These are phyloP conservation scores for Pestalotiopsis sp. DNA, from an alignment of 2,329 filamentous ascomycete species.

Conservation along the genomic window DNA sequence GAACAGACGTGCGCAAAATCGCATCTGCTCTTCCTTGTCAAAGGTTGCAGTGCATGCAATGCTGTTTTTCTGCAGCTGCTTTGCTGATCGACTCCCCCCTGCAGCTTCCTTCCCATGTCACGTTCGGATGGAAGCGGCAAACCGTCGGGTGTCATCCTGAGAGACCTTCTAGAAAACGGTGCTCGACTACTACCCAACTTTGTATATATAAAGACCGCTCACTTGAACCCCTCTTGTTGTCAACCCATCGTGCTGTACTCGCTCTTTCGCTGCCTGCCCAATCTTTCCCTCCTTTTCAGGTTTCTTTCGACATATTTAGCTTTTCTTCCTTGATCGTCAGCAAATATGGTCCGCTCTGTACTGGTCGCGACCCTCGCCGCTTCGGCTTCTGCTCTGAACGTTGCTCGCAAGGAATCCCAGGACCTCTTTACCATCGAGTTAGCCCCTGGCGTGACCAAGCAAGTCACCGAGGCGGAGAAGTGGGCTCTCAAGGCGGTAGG, in stretches of 20 bases:
- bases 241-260: neutral
- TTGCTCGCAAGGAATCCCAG: conserved; percentile 19
- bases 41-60: conserved; percentile 1
- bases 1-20: neutral
- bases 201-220: neutral
- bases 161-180: too few relatives aligned
- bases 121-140: neutral
- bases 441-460: conserved; percentile 65
- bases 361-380: conserved; percentile 25
- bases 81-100: too few relatives aligned
- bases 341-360: conserved; percentile 24
- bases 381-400: conserved; percentile 21
- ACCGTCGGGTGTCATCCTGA: too few relatives aligned
- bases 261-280: neutral
- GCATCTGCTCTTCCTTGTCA: neutral
- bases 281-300: too few relatives aligned
- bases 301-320: neutral
- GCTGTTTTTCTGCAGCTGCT: neutral
- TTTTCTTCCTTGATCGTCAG: neutral
- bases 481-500: conserved; percentile 62
- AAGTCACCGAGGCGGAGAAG: conserved; percentile 76
- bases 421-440: conserved; percentile 55
- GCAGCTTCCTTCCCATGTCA: neutral
- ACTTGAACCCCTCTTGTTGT: neutral
- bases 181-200: neutral